These are phyloP conservation scores for Hordeum vulgare DNA, from an alignment of 176 grass and related monocot genomes.

Conservation along the genomic window MorexV3_pseudomolecules_assembly NC_058518.1:372138729-372139228, in stretches of 20 bases:
- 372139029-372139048: conserved; percentile 30
- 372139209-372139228: conserved; percentile 62
- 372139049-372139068: conserved; percentile 49
- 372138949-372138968: conserved; percentile 24
- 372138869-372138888: not conserved
- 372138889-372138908: not conserved
- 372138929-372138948: conserved; percentile 52
- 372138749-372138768: not conserved
- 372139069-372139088: conserved; percentile 59
- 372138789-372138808: not conserved
- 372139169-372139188: conserved; percentile 54
- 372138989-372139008: conserved; percentile 55
- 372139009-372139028: conserved; percentile 66
- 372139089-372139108: conserved; percentile 22
- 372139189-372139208: conserved; percentile 48
- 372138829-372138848: not conserved
- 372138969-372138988: conserved; percentile 47
- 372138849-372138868: not conserved
- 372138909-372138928: conserved; percentile 12
- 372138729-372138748: not conserved
- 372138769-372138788: not conserved
- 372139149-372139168: conserved; percentile 53
- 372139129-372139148: conserved; percentile 56
- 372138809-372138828: not conserved
- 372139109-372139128: conserved; percentile 30